Base-by-base conservation (phyloP, 495 filamentous ascomycete species). In the Hypoxylon rickii region DNA sequence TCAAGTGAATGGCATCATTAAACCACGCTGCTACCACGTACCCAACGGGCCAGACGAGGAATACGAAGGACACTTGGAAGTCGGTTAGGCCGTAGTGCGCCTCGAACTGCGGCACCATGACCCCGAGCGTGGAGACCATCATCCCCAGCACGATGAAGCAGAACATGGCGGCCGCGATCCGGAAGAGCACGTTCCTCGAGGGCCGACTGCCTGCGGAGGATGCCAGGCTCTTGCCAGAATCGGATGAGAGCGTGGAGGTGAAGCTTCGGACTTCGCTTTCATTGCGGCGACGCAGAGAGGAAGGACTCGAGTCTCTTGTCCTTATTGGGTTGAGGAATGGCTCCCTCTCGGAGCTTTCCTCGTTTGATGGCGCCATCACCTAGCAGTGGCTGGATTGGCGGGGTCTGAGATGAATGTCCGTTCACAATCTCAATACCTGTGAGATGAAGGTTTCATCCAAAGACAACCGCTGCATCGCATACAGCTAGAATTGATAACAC, bases 61-160 rank as follows among this genome's bases (percentile, higher is more conserved):
- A 91, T 44, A 90, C 81, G 3, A 86, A 56, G 10, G 87, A 88
- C n/a, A 90, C 83, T 19, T 85, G 61, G 3, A 86, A 78, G 57
- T 90, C 89, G 43, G 77, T 78, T 10, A 91, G 83, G 29, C 71
- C 47, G 68, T 89, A 90, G 52, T 85, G 67, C 5, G 61, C 59
- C 58, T 88, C 84, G 19, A 71, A 61, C 51, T 51, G 52, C 21
- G 52, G 58, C 1, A 62, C 51, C 51, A 55, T 62, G 41, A 62
- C 58, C 0, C 58, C 58, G 11, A 62, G 46, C 7, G 58, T 57
- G 2, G 58, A 62, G 13, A 52, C 46, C 36, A 52, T 47, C 46
- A 49, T 57, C 0, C 52, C 53, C 4, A 63, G 21, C 15, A 63
- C 45, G 3, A 49, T 7, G 29, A 58, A 58, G 22, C 47, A 58